Base-by-base conservation (phyloP, 768 basidiomycete species). In the Albatrellus ellisii region DNA sequence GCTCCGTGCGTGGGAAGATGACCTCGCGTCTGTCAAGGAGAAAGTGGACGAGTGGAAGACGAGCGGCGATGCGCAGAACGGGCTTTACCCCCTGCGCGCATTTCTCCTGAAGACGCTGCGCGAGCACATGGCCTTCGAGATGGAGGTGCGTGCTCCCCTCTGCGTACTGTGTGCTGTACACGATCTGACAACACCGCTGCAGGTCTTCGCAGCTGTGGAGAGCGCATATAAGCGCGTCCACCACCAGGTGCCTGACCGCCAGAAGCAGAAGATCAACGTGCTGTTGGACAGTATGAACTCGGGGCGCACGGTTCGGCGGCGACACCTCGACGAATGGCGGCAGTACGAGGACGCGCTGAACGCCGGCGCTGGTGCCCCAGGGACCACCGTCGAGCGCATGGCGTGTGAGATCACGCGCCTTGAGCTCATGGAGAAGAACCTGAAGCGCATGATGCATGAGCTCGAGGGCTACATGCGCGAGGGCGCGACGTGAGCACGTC, bases 401-500 rank as follows among this genome's bases (percentile, higher is more conserved):
- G 35, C 35, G 35, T 18, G 35, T 22, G 35, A 36, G 35, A 36
- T 36, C 35, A 36, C 35, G 35, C 35, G 35, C 3, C 35, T 36
- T 3, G 25, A 36, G 35, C 20, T 36, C 35, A 36, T 36, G 35
- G 35, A 36, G 35, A 36, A 36, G 35, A 36, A 36, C 35, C 35
- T 36, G 35, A 18, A 14, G 20, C 35, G 35, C 9, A 36, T 36
- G 35, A 36, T 21, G 35, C 14, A 36, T 22, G 35, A 36, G 35
- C 35, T 36, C 20, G 20, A 36, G 35, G 35, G 20, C 20, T 36
- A 36, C 25, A 22, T 36, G 10, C 11, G 35, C 35, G 35, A 15
- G 20, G 17, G 35, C 15, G 20, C 35, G 35, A 18, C 20, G 35
- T 15, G 35, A 21, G 7, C n/a, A n/a, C n/a, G n/a, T n/a, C n/a